These are phyloP conservation scores for Trichoderma sp. DNA, from an alignment of 2,329 filamentous ascomycete species.

Conservation along the genomic window DNA sequence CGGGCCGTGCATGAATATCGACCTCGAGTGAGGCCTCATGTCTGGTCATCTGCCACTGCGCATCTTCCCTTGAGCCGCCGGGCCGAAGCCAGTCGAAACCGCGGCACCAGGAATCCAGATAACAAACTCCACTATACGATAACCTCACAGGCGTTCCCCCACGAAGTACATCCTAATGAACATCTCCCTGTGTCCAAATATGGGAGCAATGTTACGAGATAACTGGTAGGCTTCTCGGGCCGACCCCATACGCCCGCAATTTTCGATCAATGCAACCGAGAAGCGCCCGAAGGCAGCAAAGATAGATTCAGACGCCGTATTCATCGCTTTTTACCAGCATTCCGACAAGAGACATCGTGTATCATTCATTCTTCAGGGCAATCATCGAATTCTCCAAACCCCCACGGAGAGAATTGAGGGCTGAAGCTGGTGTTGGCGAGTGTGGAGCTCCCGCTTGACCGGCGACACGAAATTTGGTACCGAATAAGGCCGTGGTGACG, in stretches of 20 bases:
- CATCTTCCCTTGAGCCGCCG: neutral
- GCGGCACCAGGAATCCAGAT: neutral
- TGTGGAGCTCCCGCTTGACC: neutral
- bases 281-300: neutral
- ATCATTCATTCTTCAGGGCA: neutral
- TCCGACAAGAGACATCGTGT: neutral
- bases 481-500: neutral
- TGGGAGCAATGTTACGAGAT: neutral
- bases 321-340: neutral
- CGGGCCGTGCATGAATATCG: neutral
- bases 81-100: neutral
- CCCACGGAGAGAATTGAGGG: neutral
- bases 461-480: neutral
- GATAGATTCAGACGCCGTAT: neutral
- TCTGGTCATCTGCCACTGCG: neutral
- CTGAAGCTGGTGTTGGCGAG: neutral
- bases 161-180: neutral
- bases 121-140: neutral
- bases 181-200: neutral
- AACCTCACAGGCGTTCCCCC: neutral
- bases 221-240: neutral
- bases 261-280: neutral
- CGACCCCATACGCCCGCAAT: neutral
- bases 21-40: neutral
- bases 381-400: neutral